A percentile compares a stretch with the other conserved stretches of the same genome.
Evolutionary conservation across 352 stramenopile species (phyloP).

Genomic region (Phytophthora capsici): DNA sequence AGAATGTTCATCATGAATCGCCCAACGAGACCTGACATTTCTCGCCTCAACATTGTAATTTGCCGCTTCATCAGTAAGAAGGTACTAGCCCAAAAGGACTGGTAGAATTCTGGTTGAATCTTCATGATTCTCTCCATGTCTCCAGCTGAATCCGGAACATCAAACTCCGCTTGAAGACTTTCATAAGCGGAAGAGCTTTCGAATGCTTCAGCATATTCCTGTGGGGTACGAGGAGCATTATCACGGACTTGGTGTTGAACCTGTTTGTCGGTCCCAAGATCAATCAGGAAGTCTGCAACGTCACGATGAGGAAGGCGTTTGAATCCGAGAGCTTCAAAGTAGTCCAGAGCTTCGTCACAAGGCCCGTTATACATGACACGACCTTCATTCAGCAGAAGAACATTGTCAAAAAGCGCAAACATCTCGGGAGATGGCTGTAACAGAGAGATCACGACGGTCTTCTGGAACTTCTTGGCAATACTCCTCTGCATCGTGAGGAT

Average conservation of each 20-base stretch:
- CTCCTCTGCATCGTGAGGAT: slow-evolving; percentile 25
- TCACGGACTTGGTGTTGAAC: slow-evolving; percentile 31
- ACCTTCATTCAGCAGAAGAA: slow-evolving; percentile 24
- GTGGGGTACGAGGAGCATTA: slow-evolving; percentile 9
- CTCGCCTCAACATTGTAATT: slow-evolving; percentile 13
- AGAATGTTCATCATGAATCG: slow-evolving; percentile 23
- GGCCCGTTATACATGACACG: slow-evolving; percentile 19
- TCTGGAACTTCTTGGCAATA: slow-evolving; percentile 31
- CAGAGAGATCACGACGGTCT: slow-evolving; percentile 28
- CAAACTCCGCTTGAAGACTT: not conserved
- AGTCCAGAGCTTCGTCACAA: not conserved
- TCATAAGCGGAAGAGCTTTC: slow-evolving; percentile 2
- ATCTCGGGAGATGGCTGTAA: slow-evolving; percentile 31
- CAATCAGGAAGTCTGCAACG: slow-evolving; percentile 58
- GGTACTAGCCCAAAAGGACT: slow-evolving; percentile 25
- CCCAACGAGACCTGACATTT: slow-evolving; percentile 17
- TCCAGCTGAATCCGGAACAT: not conserved
- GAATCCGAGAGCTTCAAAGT: slow-evolving; percentile 27
- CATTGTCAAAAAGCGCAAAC: slow-evolving; percentile 29
- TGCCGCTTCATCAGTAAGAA: slow-evolving; percentile 19
- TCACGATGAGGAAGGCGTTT: slow-evolving; percentile 37
- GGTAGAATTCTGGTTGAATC: slow-evolving; percentile 19
- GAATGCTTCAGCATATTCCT: slow-evolving; percentile 17
- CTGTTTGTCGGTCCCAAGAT: slow-evolving; percentile 53
- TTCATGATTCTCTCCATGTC: not conserved